phyloP scores from a whole-genome alignment of 768 basidiomycete species.

The Polyporus arcularius region DNA sequence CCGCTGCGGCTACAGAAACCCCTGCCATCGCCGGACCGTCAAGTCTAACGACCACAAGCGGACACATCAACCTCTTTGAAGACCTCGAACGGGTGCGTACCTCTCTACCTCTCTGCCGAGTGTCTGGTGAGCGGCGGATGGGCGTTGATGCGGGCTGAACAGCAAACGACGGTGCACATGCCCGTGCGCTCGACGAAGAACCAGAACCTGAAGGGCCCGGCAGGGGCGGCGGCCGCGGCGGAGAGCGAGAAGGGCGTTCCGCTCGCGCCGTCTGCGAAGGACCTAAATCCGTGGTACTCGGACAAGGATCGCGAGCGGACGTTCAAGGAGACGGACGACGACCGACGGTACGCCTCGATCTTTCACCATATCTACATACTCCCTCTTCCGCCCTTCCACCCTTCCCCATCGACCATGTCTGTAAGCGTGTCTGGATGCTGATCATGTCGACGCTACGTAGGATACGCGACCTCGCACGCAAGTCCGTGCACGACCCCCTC shows the following conservation, averaged over 20 bases:
- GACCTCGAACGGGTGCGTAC: constrained; percentile 69
- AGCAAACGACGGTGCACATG: neutral
- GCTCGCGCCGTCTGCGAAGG: constrained; percentile 73
- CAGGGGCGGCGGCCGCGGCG: constrained; percentile 4
- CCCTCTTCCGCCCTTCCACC: too few species aligned
- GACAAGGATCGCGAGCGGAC: constrained; percentile 22
- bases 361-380: neutral
- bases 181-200: constrained; percentile 42
- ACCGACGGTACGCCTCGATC: constrained; percentile 23
- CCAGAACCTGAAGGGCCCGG: constrained; percentile 38
- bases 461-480: constrained; percentile 61
- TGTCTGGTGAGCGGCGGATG: constrained; percentile 1
- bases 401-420: too few species aligned
- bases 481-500: constrained; percentile 69
- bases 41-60: constrained; percentile 47
- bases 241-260: constrained; percentile 70
- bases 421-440: too few species aligned
- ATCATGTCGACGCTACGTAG: constrained; percentile 34
- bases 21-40: constrained; percentile 27
- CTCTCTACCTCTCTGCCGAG: neutral
- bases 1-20: constrained; percentile 3
- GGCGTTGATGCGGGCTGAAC: neutral
- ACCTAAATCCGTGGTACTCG: constrained; percentile 81
- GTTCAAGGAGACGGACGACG: constrained; percentile 22
- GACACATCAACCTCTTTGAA: constrained; percentile 84